These are phyloP conservation scores for Kluyveromyces lactis DNA, from an alignment of 805 yeast species.

Conservation along the genomic window DNA sequence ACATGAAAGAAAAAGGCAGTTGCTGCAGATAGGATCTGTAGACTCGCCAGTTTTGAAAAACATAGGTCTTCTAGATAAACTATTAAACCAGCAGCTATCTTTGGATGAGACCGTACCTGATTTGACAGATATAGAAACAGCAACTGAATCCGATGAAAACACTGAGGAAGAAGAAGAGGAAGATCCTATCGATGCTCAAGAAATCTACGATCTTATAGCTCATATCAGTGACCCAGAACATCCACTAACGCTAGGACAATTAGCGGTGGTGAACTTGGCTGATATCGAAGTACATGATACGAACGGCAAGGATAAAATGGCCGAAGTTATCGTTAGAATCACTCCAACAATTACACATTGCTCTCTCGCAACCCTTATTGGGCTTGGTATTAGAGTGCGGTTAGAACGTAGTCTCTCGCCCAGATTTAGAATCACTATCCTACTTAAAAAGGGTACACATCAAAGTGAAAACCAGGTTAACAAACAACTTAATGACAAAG, in stretches of 20 bases:
- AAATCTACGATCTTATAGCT: slow-evolving; percentile 77
- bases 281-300: slow-evolving; percentile 69
- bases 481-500: slow-evolving; percentile 94
- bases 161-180: slow-evolving; percentile 25
- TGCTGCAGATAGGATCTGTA: slow-evolving; percentile 20
- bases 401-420: slow-evolving; percentile 83
- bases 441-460: slow-evolving; percentile 86
- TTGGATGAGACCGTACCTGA: slow-evolving; percentile 16
- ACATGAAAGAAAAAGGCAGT: slow-evolving; percentile 17
- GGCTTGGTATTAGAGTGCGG: slow-evolving; percentile 88
- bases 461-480: slow-evolving; percentile 95
- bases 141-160: slow-evolving; percentile 14
- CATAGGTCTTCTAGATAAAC: slow-evolving; percentile 25
- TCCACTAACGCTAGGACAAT: slow-evolving; percentile 87
- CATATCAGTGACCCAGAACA: slow-evolving; percentile 95
- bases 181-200: slow-evolving; percentile 80
- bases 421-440: slow-evolving; percentile 68
- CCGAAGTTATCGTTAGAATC: slow-evolving; percentile 71
- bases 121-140: slow-evolving; percentile 16
- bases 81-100: slow-evolving; percentile 6
- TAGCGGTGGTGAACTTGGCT: slow-evolving; percentile 80
- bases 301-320: slow-evolving; percentile 44
- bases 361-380: slow-evolving; percentile 90
- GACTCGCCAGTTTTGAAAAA: slow-evolving; percentile 20
- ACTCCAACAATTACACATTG: slow-evolving; percentile 99